Conservation (phyloP, 192 early-diverging fungal genomes). For the Coemansia sp. region DNA sequence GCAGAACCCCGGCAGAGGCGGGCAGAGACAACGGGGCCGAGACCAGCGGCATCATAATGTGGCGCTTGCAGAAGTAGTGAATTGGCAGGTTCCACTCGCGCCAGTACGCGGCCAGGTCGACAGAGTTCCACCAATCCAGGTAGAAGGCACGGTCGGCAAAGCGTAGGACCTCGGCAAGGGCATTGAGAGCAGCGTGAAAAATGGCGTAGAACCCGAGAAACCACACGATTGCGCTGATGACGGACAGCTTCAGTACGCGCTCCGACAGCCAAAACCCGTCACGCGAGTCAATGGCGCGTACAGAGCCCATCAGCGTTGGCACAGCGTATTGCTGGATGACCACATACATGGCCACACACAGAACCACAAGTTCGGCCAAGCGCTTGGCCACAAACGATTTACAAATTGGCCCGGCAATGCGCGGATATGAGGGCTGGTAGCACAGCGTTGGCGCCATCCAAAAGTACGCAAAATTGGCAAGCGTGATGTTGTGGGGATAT, state of each 20-base stretch:
- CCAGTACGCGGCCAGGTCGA: conserved; percentile 80
- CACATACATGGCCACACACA: conserved; percentile 74
- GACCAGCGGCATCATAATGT: conserved; percentile 80
- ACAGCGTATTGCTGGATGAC: conserved; percentile 76
- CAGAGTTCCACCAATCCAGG: conserved; percentile 87
- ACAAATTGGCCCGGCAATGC: conserved; percentile 60
- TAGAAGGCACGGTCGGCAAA: conserved; percentile 91
- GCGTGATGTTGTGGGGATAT: conserved; percentile 75
- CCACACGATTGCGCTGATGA: conserved; percentile 77
- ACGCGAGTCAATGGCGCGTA: conserved; percentile 68
- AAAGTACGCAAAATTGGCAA: conserved; percentile 67
- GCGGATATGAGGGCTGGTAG: conserved; percentile 85
- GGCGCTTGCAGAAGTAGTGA: conserved; percentile 83
- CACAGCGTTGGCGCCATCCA: conserved; percentile 80
- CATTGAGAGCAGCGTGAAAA: conserved; percentile 81
- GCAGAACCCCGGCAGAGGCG: conserved; percentile 54
- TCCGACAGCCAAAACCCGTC: conserved; percentile 69
- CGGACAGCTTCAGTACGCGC: conserved; percentile 84
- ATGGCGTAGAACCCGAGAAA: conserved; percentile 86
- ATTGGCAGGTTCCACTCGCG: conserved; percentile 90
- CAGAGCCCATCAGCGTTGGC: conserved; percentile 75
- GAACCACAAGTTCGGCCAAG: conserved; percentile 66
- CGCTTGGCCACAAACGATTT: conserved; percentile 77
- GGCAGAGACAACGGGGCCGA: conserved; percentile 62
- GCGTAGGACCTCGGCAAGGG: conserved; percentile 73